Percentiles rank a stretch among this genome's conserved stretches.
phyloP scores from a whole-genome alignment of 1,139 yeast genomes.

The Geotrichum citri-aurantii region DNA sequence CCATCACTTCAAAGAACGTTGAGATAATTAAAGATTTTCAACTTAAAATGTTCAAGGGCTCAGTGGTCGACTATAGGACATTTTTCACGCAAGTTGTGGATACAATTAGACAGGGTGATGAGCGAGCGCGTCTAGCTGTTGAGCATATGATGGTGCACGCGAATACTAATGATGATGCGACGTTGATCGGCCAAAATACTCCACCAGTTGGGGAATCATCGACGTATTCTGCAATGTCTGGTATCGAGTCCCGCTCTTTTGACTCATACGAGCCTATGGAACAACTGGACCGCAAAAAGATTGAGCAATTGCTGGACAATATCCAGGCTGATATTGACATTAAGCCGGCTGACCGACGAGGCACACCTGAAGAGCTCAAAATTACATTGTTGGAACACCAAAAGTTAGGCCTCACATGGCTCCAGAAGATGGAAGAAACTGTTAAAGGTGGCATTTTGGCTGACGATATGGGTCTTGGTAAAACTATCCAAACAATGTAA shows the following conservation, averaged over 20 bases:
- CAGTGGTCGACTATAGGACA: constrained; percentile 1
- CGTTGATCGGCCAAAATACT: background rate
- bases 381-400: constrained; percentile 76
- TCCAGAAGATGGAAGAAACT: constrained; percentile 54
- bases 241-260: background rate
- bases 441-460: constrained; percentile 77
- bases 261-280: constrained; percentile 5
- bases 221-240: background rate
- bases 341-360: constrained; percentile 45
- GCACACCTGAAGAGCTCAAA: constrained; percentile 65
- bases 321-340: constrained; percentile 53
- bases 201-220: background rate
- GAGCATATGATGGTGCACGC: constrained; percentile 7
- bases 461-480: constrained; percentile 94
- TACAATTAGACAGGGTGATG: constrained; percentile 6
- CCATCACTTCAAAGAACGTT: constrained; percentile 1
- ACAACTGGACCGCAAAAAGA: constrained; percentile 35
- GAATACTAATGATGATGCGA: background rate
- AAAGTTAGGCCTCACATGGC: constrained; percentile 78
- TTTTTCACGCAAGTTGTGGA: background rate
- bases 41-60: constrained; percentile 3
- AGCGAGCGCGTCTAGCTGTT: background rate
- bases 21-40: constrained; percentile 3
- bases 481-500: constrained; percentile 72
- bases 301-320: constrained; percentile 54